A percentile compares a stretch with the other conserved stretches of the same genome.
Conservation (phyloP, 495 filamentous ascomycete species). For the Penicillium crystallinum region DNA sequence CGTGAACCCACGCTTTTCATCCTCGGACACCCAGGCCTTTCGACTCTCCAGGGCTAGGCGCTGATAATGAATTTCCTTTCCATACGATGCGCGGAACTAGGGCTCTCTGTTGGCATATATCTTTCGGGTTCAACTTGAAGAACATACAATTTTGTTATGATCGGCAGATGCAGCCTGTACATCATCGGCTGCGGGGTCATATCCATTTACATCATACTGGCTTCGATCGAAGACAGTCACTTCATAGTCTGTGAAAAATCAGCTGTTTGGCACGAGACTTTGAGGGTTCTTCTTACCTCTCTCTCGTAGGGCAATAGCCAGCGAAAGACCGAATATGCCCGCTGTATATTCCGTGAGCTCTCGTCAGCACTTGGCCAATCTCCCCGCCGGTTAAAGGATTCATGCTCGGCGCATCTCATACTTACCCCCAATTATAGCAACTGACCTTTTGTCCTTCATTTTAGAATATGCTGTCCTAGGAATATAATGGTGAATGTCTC, state of each 20-base stretch:
- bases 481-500: not conserved
- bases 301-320: no score
- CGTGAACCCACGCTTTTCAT: constrained; percentile 9
- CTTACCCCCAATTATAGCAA: constrained; percentile 14
- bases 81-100: constrained; percentile 19
- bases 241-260: constrained; percentile 1
- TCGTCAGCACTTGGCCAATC: not conserved
- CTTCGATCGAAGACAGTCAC: constrained; percentile 13
- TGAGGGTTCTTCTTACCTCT: no score
- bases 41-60: constrained; percentile 16
- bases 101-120: not conserved
- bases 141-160: constrained; percentile 16
- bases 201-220: constrained; percentile 7
- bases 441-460: constrained; percentile 9
- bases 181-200: constrained; percentile 5
- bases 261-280: no score
- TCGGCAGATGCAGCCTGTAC: constrained; percentile 16
- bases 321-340: no score
- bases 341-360: not conserved
- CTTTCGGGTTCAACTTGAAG: not conserved
- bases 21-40: constrained; percentile 8
- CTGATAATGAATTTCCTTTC: constrained; percentile 15
- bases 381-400: no score
- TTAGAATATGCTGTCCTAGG: not conserved
- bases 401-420: not conserved